phyloP scores from a whole-genome alignment of 257 asterid genomes.

The Solanum bulbocastanum region DNA sequence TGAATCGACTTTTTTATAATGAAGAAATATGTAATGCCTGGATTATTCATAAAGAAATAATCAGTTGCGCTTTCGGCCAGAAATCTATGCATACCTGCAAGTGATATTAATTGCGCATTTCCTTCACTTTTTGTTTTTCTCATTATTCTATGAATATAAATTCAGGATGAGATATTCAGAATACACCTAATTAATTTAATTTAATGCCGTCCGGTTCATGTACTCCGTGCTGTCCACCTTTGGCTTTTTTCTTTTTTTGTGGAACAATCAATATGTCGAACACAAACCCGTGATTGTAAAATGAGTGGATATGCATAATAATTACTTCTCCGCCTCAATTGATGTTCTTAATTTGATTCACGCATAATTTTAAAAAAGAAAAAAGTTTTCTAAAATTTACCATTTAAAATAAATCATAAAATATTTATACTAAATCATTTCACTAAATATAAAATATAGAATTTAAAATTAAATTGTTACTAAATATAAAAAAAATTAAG shows the following conservation, averaged over 20 bases:
- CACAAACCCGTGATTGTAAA: not conserved
- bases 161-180: not conserved
- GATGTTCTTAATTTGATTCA: too few species aligned
- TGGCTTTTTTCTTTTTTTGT: not conserved
- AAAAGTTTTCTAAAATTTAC: too few species aligned
- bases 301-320: not conserved
- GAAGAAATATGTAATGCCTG: not conserved
- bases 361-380: accelerated
- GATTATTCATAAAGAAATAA: not conserved
- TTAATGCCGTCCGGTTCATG: not conserved
- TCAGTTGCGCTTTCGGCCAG: not conserved
- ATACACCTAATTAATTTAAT: not conserved
- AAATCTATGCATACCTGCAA: not conserved
- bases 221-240: not conserved
- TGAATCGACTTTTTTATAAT: not conserved
- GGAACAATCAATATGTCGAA: not conserved
- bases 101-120: not conserved
- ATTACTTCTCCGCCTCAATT: too few species aligned
- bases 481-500: too few species aligned
- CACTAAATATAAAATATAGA: too few species aligned
- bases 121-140: not conserved
- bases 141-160: not conserved
- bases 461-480: too few species aligned
- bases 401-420: accelerated
- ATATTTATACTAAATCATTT: too few species aligned